Percentiles rank a stretch among this genome's conserved stretches.
phyloP scores from a whole-genome alignment of 805 yeast species.

The Barnettozyma wickerhamii region DNA sequence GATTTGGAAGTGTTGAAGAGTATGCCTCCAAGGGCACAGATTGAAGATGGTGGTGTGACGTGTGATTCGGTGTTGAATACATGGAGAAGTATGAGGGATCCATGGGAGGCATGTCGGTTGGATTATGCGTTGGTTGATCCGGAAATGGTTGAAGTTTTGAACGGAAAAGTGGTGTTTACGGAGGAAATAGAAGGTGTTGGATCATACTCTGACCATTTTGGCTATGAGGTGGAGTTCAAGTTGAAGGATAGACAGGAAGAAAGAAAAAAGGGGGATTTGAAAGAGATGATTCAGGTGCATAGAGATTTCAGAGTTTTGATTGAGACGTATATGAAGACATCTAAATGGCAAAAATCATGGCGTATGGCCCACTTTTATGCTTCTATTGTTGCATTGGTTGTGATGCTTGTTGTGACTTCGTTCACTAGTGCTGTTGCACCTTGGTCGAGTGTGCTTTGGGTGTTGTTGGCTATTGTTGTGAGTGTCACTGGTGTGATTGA shows the following conservation, averaged over 20 bases:
- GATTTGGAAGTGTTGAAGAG: conserved; percentile 37
- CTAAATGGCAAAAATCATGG: conserved; percentile 58
- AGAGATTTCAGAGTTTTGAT: conserved; percentile 2
- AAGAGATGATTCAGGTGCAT: conserved; percentile 6
- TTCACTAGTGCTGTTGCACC: conserved; percentile 52
- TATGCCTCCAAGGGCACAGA: conserved; percentile 56
- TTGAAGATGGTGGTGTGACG: conserved; percentile 74
- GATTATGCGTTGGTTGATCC: conserved; percentile 85
- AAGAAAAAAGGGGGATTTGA: neutral
- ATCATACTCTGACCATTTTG: conserved; percentile 92
- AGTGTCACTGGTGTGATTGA: conserved; percentile 65
- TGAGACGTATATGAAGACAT: conserved; percentile 44
- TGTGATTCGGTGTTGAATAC: conserved; percentile 87
- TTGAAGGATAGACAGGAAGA: conserved; percentile 16
- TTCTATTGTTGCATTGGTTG: conserved; percentile 50
- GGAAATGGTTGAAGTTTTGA: conserved; percentile 43
- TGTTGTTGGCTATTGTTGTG: conserved; percentile 49
- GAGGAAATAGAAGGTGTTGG: conserved; percentile 64
- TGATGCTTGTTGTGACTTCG: conserved; percentile 48
- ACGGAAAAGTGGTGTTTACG: conserved; percentile 72
- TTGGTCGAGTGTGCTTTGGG: conserved; percentile 67
- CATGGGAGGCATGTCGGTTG: conserved; percentile 59
- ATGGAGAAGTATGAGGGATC: conserved; percentile 53
- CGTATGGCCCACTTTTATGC: conserved; percentile 59
- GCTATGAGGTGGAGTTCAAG: conserved; percentile 48